Evolutionary conservation across 495 filamentous ascomycete genomes (phyloP).

Genomic region (Aspergillus sclerotiicarbonarius): DNA sequence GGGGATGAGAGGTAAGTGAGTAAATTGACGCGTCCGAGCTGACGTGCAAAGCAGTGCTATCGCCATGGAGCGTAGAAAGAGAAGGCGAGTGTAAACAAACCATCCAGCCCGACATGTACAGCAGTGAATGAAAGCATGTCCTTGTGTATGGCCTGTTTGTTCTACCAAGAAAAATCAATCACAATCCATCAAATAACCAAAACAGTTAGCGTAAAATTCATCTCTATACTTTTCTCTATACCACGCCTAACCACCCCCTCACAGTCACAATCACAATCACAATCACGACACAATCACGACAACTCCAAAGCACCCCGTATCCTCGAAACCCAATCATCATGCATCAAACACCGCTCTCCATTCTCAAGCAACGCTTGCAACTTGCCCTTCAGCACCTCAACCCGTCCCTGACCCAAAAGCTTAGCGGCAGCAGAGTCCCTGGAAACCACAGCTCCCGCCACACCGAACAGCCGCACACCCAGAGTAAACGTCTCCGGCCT

Average conservation of each 20-base stretch:
- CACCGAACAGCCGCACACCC: constrained; percentile 53
- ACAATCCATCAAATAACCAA: background rate
- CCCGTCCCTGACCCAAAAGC: constrained; percentile 24
- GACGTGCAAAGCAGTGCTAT: no score
- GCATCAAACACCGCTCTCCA: constrained; percentile 29
- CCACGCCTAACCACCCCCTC: background rate
- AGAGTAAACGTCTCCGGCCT: constrained; percentile 70
- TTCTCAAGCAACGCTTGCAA: constrained; percentile 22
- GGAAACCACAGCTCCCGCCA: constrained; percentile 45
- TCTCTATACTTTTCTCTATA: constrained; percentile 1
- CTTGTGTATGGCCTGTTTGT: background rate
- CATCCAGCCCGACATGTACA: no score
- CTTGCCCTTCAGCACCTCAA: constrained; percentile 15
- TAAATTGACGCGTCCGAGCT: background rate
- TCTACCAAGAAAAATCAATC: background rate
- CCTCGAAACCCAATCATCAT: constrained; percentile 35
- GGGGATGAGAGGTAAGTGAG: background rate
- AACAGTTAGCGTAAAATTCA: background rate
- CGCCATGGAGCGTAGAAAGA: no score
- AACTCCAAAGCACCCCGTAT: constrained; percentile 27
- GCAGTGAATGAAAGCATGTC: no score
- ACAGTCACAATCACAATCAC: background rate
- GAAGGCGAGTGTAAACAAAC: no score
- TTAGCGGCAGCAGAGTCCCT: constrained; percentile 30
- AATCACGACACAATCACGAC: constrained; percentile 5